Base-by-base conservation (phyloP, 108 stramenopile genomes). In the Pseudonitzschia multiseries region DNA sequence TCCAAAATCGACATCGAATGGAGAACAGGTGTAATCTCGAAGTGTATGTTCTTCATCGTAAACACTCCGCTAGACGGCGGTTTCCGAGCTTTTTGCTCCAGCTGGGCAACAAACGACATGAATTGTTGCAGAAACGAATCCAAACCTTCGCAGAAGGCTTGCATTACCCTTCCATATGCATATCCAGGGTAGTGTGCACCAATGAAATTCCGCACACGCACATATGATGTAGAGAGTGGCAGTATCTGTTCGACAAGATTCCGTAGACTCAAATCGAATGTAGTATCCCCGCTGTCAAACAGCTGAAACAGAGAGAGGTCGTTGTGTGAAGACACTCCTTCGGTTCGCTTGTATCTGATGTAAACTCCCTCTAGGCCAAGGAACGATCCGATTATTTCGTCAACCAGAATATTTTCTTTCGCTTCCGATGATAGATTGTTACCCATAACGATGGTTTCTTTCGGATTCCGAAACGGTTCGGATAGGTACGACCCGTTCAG, bases 161-260 rank as follows among this genome's bases (percentile, higher is more conserved):
- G 97, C 61, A 93, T 88, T 27, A 96, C 87, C 26, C 76, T 70
- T 12, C 97, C 97, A 69, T 87, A 94, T 73, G 95, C 94, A 66
- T 93, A 93, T 29, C 83, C 70, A 26, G 81, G 75, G 36, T 82
- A 71, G 26, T 81, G 81, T 26, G 79, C 68, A 10, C 68, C 60
- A 6, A 96, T 71, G 71, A 96, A 97, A 27, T 83, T 65, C 33
- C 84, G 80, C 12, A 96, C 89, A 28, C 72, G 63, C 1, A 90
- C 76, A 64, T 81, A 95, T 46, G 83, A 75, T 18, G 88, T 85
- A 14, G 88, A 80, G 26, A 95, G 74, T 15, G 94, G 94, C 50
- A 96, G 82, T 26, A 97, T 78, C 61, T 76, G 62, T 21, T 81
- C 71, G 27, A 94, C 83, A 41, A 93, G 51, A 48, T 77, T 72